Base-by-base conservation (phyloP, 495 filamentous ascomycete species). In the Penicillium lividum region DNA sequence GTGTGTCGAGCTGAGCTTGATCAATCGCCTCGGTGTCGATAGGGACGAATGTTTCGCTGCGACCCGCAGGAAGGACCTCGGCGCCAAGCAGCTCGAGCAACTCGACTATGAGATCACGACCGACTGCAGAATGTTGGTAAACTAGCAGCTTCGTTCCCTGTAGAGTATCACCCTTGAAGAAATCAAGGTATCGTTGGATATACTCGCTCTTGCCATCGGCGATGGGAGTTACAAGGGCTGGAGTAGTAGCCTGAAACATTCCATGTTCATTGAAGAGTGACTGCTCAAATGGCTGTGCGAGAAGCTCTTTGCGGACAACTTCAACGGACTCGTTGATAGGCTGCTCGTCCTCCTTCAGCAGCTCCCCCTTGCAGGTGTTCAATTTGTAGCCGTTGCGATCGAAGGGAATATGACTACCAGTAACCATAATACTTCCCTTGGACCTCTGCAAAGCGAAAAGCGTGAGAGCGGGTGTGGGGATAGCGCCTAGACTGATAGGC, bases 351-450 rank as follows among this genome's bases (percentile, higher is more conserved):
- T 68, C 57, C 54, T 70, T 70, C 53, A 68, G 36, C 33, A 70
- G 56, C 55, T 70, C 68, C 0, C 68, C 68, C 22, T 61, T 51
- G 42, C 57, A 68, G 15, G 68, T 68, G 48, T 70, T 70, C 10
- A 68, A 48, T 38, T 70, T 68, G 53, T 70, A 70, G n/a, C 68
- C 68, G 44, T 70, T 70, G 36, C 68, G 68, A 46, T 70, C 68
- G 50, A 70, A 70, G 1, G 68, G 68, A 53, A 70, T 70, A 46
- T 70, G 68, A 42, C 68, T 70, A 4, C 68, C 68, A 0, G 65
- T 70, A 15, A 70, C 68, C 68, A 70, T 70, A 51, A 70, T 70
- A 34, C 68, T 70, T 7, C 68, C 68, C 57, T 68, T 70, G 16
- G 60, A 62, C 10, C 51, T 50, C 18, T 62, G 40, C 5, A 70